These are phyloP conservation scores for Sugiyamaella neomexicana DNA, from an alignment of 1,139 yeast species.

Conservation along the genomic window DNA sequence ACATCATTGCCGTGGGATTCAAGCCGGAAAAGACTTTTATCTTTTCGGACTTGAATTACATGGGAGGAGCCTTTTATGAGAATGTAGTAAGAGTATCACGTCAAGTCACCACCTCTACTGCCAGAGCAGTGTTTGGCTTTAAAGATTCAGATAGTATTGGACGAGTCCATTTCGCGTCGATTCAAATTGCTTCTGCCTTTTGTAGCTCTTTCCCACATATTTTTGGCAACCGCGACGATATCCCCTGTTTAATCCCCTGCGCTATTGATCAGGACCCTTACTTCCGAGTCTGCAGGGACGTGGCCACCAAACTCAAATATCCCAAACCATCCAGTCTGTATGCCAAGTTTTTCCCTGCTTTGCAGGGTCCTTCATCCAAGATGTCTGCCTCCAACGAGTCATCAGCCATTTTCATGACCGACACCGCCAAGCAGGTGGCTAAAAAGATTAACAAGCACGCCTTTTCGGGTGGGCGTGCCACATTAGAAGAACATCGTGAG, in stretches of 20 bases:
- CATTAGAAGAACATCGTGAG: slow-evolving; percentile 85
- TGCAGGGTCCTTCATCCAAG: slow-evolving; percentile 94
- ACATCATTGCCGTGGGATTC: slow-evolving; percentile 92
- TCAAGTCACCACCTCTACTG: slow-evolving; percentile 94
- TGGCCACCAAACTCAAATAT: slow-evolving; percentile 87
- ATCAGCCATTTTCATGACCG: slow-evolving; percentile 90
- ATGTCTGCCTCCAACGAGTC: slow-evolving; percentile 93
- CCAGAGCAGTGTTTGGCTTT: slow-evolving; percentile 97
- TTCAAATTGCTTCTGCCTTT: slow-evolving; percentile 94
- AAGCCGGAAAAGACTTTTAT: slow-evolving; percentile 92
- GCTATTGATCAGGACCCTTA: slow-evolving; percentile 99
- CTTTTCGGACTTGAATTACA: slow-evolving; percentile 86
- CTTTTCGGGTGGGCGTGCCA: slow-evolving; percentile 89
- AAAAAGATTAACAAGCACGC: slow-evolving; percentile 96
- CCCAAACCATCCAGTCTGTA: slow-evolving; percentile 91
- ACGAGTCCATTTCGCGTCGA: slow-evolving; percentile 88
- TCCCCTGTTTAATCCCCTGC: slow-evolving; percentile 95
- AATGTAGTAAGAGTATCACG: slow-evolving; percentile 92
- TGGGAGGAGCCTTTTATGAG: slow-evolving; percentile 93
- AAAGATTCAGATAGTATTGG: slow-evolving; percentile 95
- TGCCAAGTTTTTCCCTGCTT: slow-evolving; percentile 96
- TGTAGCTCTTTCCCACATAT: slow-evolving; percentile 95
- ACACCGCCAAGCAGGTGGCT: slow-evolving; percentile 85
- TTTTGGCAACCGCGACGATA: slow-evolving; percentile 74
- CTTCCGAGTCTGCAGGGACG: slow-evolving; percentile 96